Percentiles rank a stretch among this genome's conserved stretches.
Evolutionary conservation across 1,139 yeast genomes (phyloP).

Genomic region (Hyphopichia pseudoburtonii): DNA sequence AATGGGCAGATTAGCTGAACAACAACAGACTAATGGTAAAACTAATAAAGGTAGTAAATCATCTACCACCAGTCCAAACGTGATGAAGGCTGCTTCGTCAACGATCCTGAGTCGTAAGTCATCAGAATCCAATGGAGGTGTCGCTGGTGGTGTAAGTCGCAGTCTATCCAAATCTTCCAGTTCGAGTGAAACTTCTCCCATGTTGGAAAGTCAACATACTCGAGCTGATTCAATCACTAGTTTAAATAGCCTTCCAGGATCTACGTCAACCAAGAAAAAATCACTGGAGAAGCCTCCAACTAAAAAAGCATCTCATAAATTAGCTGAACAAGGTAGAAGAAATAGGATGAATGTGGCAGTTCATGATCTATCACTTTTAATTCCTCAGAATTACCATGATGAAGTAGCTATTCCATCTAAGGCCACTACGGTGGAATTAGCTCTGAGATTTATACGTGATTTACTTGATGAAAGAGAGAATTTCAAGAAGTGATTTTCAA

Average conservation of each 20-base stretch:
- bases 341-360: slow-evolving; percentile 89
- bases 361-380: slow-evolving; percentile 64
- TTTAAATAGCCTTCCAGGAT: not conserved
- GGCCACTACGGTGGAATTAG: slow-evolving; percentile 93
- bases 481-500: too few relatives aligned
- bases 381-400: slow-evolving; percentile 64
- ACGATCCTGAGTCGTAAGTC: not conserved
- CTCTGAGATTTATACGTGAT: slow-evolving; percentile 64
- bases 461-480: slow-evolving; percentile 46
- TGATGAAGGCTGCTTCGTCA: too few relatives aligned
- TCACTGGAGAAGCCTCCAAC: slow-evolving; percentile 33
- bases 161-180: slow-evolving; percentile 17
- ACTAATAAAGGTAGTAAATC: not conserved
- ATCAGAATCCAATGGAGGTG: too few relatives aligned
- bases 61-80: not conserved
- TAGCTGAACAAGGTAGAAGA: slow-evolving; percentile 95
- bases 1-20: slow-evolving; percentile 48
- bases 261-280: slow-evolving; percentile 4
- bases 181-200: slow-evolving; percentile 19
- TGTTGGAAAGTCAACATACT: slow-evolving; percentile 6
- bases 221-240: slow-evolving; percentile 3
- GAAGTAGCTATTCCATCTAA: slow-evolving; percentile 71
- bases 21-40: slow-evolving; percentile 15
- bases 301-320: slow-evolving; percentile 80
- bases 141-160: too few relatives aligned